phyloP scores from a whole-genome alignment of 805 yeast species.

The Metschnikowia lunata region DNA sequence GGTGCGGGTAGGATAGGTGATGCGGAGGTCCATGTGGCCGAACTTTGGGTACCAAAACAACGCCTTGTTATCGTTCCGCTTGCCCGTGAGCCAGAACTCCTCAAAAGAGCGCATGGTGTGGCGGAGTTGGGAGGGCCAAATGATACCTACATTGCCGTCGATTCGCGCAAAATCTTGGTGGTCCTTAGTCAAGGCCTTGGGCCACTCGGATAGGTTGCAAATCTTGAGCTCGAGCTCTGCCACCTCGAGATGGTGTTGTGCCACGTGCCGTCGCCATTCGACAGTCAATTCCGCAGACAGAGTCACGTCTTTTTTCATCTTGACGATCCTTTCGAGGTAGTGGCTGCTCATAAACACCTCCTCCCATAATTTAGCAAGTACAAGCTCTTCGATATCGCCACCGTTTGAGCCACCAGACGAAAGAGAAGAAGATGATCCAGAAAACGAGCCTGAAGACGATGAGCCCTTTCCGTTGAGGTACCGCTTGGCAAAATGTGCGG shows the following conservation, averaged over 20 bases:
- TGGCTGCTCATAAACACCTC: slow-evolving; percentile 66
- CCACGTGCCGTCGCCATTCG: slow-evolving; percentile 32
- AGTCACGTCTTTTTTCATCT: slow-evolving; percentile 80
- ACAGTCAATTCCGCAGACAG: slow-evolving; percentile 36
- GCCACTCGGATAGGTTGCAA: slow-evolving; percentile 44
- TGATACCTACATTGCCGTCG: slow-evolving; percentile 23
- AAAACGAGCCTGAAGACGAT: not conserved
- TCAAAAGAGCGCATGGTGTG: slow-evolving; percentile 35
- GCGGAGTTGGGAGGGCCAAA: slow-evolving; percentile 39
- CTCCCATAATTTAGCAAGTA: slow-evolving; percentile 63
- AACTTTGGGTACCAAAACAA: slow-evolving; percentile 75
- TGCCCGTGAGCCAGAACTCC: slow-evolving; percentile 38
- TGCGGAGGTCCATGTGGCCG: slow-evolving; percentile 77
- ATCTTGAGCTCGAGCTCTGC: slow-evolving; percentile 39
- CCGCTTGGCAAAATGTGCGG: slow-evolving; percentile 81
- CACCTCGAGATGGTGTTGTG: slow-evolving; percentile 10
- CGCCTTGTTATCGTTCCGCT: slow-evolving; percentile 39
- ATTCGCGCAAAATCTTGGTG: slow-evolving; percentile 26
- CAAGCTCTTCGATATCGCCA: slow-evolving; percentile 59
- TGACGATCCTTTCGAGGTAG: slow-evolving; percentile 74
- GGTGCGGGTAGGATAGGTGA: slow-evolving; percentile 60
- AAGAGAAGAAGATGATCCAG: too few relatives aligned
- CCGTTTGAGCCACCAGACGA: not conserved
- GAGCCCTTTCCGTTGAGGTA: slow-evolving; percentile 40
- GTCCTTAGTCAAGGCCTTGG: slow-evolving; percentile 43